These are phyloP conservation scores for Sporothrix pallida DNA, from an alignment of 2,329 filamentous ascomycete species.

Conservation along the genomic window DNA sequence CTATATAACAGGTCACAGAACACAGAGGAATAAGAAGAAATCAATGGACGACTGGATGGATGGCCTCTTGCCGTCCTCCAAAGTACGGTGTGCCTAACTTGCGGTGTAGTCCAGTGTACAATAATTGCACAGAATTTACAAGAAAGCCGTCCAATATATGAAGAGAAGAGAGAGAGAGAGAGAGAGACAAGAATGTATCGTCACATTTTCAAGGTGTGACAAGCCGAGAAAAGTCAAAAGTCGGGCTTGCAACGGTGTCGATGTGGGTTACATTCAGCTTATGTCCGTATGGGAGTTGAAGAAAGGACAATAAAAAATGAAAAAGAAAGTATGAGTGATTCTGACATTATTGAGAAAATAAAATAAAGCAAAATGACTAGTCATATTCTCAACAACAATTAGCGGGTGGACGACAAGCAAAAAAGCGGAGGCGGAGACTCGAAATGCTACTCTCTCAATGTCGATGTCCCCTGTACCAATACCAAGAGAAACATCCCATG, in stretches of 20 bases:
- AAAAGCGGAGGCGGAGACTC: slow-evolving; percentile 20
- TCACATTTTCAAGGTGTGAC: slow-evolving; percentile 10
- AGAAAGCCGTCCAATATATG: neutral
- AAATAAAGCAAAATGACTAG: neutral
- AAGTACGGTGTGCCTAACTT: slow-evolving; percentile 24
- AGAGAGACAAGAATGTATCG: neutral
- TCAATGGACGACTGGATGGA: neutral
- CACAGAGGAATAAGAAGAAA: neutral
- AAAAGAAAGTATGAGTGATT: neutral
- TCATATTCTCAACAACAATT: neutral
- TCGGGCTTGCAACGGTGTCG: neutral
- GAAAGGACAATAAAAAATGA: neutral
- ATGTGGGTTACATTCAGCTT: neutral
- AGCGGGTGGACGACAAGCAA: neutral
- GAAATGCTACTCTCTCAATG: neutral
- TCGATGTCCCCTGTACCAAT: too few relatives aligned
- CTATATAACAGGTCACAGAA: slow-evolving; percentile 14
- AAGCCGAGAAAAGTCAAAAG: neutral
- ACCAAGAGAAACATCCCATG: too few relatives aligned
- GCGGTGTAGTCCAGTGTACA: slow-evolving; percentile 1
- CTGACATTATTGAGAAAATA: too few relatives aligned
- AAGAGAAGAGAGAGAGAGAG: neutral
- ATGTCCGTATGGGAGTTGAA: neutral
- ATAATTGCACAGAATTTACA: neutral
- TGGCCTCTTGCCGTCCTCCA: neutral